Evolutionary conservation across 148 eudicot species (phyloP).

Genomic region (Rheum nobile): DNA sequence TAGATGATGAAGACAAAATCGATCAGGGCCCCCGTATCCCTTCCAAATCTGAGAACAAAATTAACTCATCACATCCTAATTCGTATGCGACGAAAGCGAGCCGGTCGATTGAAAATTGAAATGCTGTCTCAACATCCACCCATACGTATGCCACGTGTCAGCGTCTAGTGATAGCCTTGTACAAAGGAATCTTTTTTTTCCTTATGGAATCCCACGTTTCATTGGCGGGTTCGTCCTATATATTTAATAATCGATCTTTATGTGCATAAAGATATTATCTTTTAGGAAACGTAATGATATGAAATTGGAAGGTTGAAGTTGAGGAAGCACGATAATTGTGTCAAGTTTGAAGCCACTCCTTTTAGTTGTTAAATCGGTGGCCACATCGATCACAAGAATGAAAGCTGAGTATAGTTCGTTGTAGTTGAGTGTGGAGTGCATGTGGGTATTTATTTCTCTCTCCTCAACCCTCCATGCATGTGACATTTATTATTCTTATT

Average conservation of each 20-base stretch:
- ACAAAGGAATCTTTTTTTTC: background rate
- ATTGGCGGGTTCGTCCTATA: background rate
- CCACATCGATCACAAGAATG: background rate
- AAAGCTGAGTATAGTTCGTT: background rate
- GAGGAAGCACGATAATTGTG: background rate
- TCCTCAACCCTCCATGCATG: background rate
- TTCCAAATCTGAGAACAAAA: background rate
- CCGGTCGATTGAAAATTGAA: background rate
- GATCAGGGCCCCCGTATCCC: background rate
- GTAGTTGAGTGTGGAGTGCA: background rate
- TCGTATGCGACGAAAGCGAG: slow-evolving; percentile 4
- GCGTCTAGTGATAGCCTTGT: background rate
- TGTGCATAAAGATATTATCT: background rate
- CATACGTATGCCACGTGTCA: background rate
- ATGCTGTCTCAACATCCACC: background rate
- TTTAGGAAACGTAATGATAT: background rate
- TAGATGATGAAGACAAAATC: background rate
- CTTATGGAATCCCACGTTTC: slow-evolving; percentile 2
- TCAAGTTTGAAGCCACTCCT: background rate
- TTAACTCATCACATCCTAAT: background rate
- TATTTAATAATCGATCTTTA: background rate
- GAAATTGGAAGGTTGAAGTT: background rate
- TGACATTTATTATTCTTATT: background rate
- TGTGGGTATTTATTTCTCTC: background rate
- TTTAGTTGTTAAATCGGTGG: background rate